Conservation (phyloP, 2,329 filamentous ascomycete genomes). For the Tolypocladium pustulatum region DNA sequence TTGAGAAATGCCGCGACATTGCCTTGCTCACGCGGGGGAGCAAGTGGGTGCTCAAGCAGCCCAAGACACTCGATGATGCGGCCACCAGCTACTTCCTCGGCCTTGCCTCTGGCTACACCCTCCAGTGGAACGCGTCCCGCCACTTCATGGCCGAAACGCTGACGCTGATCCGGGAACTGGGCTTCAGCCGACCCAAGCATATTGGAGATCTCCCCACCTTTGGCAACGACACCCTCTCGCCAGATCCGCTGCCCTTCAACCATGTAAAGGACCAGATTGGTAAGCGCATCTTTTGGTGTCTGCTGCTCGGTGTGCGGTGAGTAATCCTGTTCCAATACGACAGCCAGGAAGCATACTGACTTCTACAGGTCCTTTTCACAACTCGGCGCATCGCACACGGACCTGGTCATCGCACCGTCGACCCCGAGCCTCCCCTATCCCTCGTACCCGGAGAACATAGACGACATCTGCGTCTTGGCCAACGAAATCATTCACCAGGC, state of each 20-base stretch:
- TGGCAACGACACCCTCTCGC: conserved; percentile 26
- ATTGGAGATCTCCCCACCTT: conserved; percentile 26
- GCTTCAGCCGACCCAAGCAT: conserved; percentile 47
- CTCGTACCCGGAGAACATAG: conserved; percentile 68
- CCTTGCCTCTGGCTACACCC: conserved; percentile 55
- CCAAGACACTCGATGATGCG: conserved; percentile 42
- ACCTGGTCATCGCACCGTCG: conserved; percentile 65
- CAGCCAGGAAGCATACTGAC: not conserved
- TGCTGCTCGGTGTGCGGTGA: conserved; percentile 62
- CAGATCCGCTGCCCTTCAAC: conserved; percentile 43
- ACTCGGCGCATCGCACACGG: conserved; percentile 59
- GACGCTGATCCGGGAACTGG: conserved; percentile 57
- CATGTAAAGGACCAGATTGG: conserved; percentile 64
- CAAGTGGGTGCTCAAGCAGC: conserved; percentile 34
- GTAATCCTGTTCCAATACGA: not conserved
- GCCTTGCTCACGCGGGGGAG: conserved; percentile 57
- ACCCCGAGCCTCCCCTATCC: conserved; percentile 70
- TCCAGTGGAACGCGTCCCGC: conserved; percentile 55
- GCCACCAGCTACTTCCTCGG: conserved; percentile 69
- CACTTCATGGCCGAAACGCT: conserved; percentile 65
- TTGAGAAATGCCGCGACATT: conserved; percentile 60
- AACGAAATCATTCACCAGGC: conserved; percentile 63
- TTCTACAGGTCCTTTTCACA: conserved; percentile 60
- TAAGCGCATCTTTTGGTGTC: conserved; percentile 75
- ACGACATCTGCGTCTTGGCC: conserved; percentile 70